A percentile compares a stretch with the other conserved stretches of the same genome.
Evolutionary conservation across 495 filamentous ascomycete genomes (phyloP).

Genomic region (Hyaloscypha hepaticicola): DNA sequence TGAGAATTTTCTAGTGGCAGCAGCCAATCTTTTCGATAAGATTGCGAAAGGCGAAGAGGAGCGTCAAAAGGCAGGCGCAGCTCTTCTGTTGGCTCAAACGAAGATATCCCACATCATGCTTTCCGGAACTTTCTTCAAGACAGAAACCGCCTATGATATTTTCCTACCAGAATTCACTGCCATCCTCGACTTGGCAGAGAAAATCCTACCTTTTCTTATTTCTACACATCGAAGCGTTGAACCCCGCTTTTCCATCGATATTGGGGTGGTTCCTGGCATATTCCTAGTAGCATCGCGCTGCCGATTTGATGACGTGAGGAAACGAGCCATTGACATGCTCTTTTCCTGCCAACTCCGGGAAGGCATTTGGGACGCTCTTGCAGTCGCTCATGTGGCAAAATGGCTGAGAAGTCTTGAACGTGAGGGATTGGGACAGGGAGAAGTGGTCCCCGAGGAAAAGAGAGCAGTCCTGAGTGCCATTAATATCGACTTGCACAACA

Average conservation of each 20-base stretch:
- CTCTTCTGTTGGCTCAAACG: constrained; percentile 8
- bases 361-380: constrained; percentile 1
- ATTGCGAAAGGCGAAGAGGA: background rate
- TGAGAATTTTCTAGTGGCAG: background rate
- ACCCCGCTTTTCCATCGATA: background rate
- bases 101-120: constrained; percentile 16
- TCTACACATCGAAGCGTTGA: background rate
- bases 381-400: background rate
- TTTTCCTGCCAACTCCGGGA: background rate
- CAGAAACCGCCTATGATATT: constrained; percentile 15
- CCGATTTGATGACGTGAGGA: background rate
- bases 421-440: background rate
- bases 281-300: background rate
- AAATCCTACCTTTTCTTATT: constrained; percentile 3
- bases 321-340: constrained; percentile 2
- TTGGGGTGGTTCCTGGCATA: background rate
- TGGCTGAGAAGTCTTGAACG: background rate
- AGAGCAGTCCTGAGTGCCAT: background rate
- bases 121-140: constrained; percentile 5
- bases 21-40: background rate
- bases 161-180: constrained; percentile 16
- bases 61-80: constrained; percentile 5
- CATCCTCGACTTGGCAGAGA: constrained; percentile 10
- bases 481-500: background rate
- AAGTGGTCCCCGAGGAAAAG: background rate